These are phyloP conservation scores for Solanum gandarillasii DNA, from an alignment of 257 asterid genomes.

Conservation along the genomic window DNA sequence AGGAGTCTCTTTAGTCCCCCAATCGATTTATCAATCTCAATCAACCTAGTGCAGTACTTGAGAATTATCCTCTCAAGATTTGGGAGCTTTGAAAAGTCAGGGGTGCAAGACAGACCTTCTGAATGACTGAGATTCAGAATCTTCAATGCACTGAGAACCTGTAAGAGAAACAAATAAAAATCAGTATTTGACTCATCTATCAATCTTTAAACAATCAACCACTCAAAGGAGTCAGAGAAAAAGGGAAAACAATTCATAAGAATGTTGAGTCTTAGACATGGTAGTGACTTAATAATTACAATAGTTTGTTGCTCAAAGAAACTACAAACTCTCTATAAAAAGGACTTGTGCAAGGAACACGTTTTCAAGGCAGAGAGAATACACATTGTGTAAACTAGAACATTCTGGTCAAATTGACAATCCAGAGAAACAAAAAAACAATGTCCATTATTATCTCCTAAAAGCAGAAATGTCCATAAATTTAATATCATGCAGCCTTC, in stretches of 20 bases:
- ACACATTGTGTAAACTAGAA: background rate
- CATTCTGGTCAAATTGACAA: background rate
- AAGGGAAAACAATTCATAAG: background rate
- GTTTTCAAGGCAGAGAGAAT: background rate
- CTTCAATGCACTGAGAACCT: background rate
- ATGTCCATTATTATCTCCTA: background rate
- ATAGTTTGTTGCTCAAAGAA: background rate
- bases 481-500: background rate
- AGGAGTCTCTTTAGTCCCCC: background rate
- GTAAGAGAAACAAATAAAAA: background rate
- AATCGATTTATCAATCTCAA: background rate
- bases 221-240: background rate
- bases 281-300: background rate
- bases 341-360: background rate
- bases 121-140: slow-evolving; percentile 4
- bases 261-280: background rate
- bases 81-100: slow-evolving; percentile 1
- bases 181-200: background rate
- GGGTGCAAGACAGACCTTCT: background rate
- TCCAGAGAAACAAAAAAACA: background rate
- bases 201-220: background rate
- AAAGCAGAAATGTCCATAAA: background rate
- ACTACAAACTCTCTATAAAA: background rate
- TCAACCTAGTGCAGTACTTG: background rate
- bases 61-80: background rate